Conservation (phyloP, 1,284 basidiomycete genomes). For the Ustilago trichophora region DNA sequence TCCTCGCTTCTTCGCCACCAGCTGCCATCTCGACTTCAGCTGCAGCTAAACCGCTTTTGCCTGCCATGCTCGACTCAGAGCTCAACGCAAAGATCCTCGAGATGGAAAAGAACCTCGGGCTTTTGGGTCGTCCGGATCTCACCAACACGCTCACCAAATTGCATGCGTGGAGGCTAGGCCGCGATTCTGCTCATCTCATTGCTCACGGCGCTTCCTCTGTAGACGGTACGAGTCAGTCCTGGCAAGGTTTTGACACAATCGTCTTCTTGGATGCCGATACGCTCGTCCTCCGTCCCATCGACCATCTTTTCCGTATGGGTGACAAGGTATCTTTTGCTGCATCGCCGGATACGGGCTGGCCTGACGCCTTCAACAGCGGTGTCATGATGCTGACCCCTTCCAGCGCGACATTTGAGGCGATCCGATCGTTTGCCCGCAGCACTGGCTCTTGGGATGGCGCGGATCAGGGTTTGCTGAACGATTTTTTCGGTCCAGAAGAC, state of each 20-base stretch:
- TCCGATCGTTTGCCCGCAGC: slow-evolving; percentile 75
- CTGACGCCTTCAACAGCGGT: slow-evolving; percentile 98
- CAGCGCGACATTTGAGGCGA: slow-evolving; percentile 79
- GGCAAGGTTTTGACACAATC: slow-evolving; percentile 81
- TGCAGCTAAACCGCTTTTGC: not conserved
- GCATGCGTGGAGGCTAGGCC: slow-evolving; percentile 84
- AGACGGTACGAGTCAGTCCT: slow-evolving; percentile 1
- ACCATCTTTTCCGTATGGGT: slow-evolving; percentile 51
- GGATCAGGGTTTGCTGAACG: slow-evolving; percentile 94
- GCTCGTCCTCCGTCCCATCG: slow-evolving; percentile 74
- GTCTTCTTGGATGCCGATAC: slow-evolving; percentile 97
- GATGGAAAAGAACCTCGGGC: slow-evolving; percentile 74
- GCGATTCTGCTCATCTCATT: slow-evolving; percentile 28
- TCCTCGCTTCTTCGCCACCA: slow-evolving; percentile 25
- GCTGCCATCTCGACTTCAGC: slow-evolving; percentile 8
- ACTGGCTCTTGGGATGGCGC: slow-evolving; percentile 95
- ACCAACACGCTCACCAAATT: slow-evolving; percentile 86
- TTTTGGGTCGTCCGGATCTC: slow-evolving; percentile 94
- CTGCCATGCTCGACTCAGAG: slow-evolving; percentile 16
- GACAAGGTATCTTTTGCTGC: slow-evolving; percentile 73
- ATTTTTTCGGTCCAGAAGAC: slow-evolving; percentile 75
- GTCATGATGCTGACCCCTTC: slow-evolving; percentile 87
- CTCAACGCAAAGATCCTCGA: slow-evolving; percentile 39
- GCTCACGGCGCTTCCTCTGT: slow-evolving; percentile 7
- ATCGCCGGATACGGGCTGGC: slow-evolving; percentile 95